These are phyloP conservation scores for Psilocybe subaeruginosa DNA, from an alignment of 768 basidiomycete species.

Conservation along the genomic window DNA sequence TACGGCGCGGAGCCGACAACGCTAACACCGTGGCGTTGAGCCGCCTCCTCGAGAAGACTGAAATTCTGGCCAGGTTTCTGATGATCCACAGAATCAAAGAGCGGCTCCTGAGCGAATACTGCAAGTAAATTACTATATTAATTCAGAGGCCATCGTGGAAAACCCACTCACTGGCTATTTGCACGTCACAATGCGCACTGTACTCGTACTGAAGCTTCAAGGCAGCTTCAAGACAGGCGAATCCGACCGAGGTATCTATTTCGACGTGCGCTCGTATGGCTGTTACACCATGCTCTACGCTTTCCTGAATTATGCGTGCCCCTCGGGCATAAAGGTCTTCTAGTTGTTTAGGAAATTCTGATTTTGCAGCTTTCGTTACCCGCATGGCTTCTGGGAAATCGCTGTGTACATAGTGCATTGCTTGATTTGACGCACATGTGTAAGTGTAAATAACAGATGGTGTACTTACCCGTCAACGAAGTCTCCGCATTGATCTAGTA, in stretches of 20 bases:
- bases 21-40: conserved; percentile 39
- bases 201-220: conserved; percentile 50
- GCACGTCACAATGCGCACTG: conserved; percentile 51
- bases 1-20: conserved; percentile 70
- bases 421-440: neutral
- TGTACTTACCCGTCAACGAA: conserved; percentile 52
- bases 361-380: conserved; percentile 55
- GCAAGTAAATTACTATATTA: conserved; percentile 2
- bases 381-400: conserved; percentile 58
- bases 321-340: conserved; percentile 57
- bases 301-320: conserved; percentile 54
- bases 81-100: conserved; percentile 42
- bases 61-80: conserved; percentile 46
- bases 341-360: conserved; percentile 41
- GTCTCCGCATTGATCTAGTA: conserved; percentile 55
- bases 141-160: conserved; percentile 9
- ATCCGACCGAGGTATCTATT: conserved; percentile 56
- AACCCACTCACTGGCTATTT: conserved; percentile 50
- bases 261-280: conserved; percentile 72
- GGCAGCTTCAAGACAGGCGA: conserved; percentile 56
- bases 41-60: conserved; percentile 45
- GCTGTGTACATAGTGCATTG: conserved; percentile 29
- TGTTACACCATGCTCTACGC: conserved; percentile 64
- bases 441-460: neutral
- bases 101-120: conserved; percentile 68